phyloP scores from a whole-genome alignment of 2,329 filamentous ascomycete species.

The Fonsecaea erecta region DNA sequence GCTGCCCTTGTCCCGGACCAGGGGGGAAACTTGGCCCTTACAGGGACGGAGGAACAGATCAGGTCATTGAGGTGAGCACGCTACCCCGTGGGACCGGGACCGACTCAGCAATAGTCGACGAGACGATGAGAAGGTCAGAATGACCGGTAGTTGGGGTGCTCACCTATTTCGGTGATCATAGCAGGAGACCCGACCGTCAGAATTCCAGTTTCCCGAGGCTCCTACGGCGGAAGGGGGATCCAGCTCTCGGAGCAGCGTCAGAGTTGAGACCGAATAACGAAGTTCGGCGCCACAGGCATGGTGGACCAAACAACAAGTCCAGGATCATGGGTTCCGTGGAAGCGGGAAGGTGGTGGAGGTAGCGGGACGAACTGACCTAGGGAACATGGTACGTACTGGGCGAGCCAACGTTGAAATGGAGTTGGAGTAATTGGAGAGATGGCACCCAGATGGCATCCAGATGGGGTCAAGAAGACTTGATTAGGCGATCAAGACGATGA shows the following conservation, averaged over 20 bases:
- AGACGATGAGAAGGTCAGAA: not conserved
- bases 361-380: not conserved
- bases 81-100: not conserved
- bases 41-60: not conserved
- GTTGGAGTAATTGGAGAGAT: not conserved
- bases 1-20: not conserved
- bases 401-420: not conserved
- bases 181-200: not conserved
- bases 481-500: not conserved
- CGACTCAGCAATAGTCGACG: not conserved
- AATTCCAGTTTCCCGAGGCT: conserved; percentile 14
- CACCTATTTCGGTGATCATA: not conserved
- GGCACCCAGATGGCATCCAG: not conserved
- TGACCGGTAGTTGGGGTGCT: not conserved
- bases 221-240: not conserved
- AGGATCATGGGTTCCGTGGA: conserved; percentile 13
- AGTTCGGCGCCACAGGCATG: not conserved
- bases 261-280: not conserved
- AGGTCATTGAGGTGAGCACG: not conserved
- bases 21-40: not conserved
- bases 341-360: conserved; percentile 7
- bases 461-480: not conserved
- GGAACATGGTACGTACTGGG: not conserved
- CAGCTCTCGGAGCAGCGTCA: not conserved
- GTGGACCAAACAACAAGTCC: not conserved